phyloP scores from a whole-genome alignment of 139 green algal species.

The Chlorella sp. region DNA sequence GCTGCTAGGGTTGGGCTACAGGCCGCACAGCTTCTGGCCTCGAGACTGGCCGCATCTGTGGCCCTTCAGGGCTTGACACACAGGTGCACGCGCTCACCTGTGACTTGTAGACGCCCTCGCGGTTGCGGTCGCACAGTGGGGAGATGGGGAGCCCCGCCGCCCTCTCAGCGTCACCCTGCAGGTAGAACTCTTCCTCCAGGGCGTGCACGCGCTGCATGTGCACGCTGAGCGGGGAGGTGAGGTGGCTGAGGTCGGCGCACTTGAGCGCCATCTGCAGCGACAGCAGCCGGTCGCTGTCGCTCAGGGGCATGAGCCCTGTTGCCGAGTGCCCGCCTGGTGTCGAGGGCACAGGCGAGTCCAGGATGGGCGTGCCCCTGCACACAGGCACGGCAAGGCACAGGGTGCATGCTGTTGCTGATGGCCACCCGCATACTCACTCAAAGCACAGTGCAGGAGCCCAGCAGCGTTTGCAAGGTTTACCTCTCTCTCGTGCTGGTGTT shows the following conservation, averaged over 20 bases:
- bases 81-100: background rate
- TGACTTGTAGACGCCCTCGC: background rate
- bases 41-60: too few relatives aligned
- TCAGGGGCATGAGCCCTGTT: background rate
- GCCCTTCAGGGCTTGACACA: too few relatives aligned
- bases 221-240: background rate
- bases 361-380: background rate
- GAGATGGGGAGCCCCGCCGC: background rate
- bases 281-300: background rate
- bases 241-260: slow-evolving; percentile 15
- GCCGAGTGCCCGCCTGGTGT: background rate
- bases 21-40: background rate
- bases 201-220: slow-evolving; percentile 7
- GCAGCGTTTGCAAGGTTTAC: too few relatives aligned
- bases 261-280: slow-evolving; percentile 10
- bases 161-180: background rate
- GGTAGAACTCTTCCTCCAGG: slow-evolving; percentile 21
- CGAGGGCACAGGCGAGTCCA: too few relatives aligned
- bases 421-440: background rate
- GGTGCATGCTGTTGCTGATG: too few relatives aligned
- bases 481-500: too few relatives aligned
- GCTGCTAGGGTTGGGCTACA: background rate
- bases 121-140: background rate
- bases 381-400: background rate
- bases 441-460: background rate